These are phyloP conservation scores for Magnusiomyces fungicola DNA, from an alignment of 1,139 yeast genomes.

Conservation along the genomic window DNA sequence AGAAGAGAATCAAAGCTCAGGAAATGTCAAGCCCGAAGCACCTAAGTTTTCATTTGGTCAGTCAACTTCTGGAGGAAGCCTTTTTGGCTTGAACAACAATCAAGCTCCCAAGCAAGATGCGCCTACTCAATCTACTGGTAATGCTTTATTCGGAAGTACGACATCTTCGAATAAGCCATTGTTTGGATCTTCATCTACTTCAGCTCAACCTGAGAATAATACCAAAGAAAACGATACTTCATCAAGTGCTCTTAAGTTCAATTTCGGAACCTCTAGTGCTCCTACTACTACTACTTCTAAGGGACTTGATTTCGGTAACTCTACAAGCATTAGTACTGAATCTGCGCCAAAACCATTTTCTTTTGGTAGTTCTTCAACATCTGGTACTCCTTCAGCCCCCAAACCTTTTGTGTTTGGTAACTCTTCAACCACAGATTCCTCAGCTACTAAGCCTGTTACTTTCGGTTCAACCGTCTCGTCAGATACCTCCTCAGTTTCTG, in stretches of 20 bases:
- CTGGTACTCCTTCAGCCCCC: slow-evolving; percentile 21
- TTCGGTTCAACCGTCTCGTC: slow-evolving; percentile 17
- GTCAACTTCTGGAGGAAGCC: too few relatives aligned
- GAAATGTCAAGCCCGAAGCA: too few relatives aligned
- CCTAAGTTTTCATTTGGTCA: neutral
- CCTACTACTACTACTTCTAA: too few relatives aligned
- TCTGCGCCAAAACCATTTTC: slow-evolving; percentile 19
- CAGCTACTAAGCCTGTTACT: slow-evolving; percentile 12
- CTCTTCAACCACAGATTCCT: slow-evolving; percentile 14
- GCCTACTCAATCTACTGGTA: neutral
- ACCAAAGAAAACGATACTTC: neutral
- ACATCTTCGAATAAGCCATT: neutral
- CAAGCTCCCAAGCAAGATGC: too few relatives aligned
- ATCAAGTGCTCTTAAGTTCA: neutral
- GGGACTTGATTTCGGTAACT: too few relatives aligned
- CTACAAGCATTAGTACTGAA: too few relatives aligned
- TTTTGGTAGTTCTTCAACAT: slow-evolving; percentile 22
- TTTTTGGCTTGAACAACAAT: too few relatives aligned
- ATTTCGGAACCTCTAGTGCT: neutral
- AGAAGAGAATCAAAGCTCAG: too few relatives aligned
- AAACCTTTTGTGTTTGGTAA: slow-evolving; percentile 34
- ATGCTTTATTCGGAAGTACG: neutral
- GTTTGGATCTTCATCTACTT: neutral
- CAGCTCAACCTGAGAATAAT: neutral
- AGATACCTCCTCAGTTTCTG: too few relatives aligned